Base-by-base conservation (phyloP, 345 rosid genomes). In the Citrus maxima region DNA sequence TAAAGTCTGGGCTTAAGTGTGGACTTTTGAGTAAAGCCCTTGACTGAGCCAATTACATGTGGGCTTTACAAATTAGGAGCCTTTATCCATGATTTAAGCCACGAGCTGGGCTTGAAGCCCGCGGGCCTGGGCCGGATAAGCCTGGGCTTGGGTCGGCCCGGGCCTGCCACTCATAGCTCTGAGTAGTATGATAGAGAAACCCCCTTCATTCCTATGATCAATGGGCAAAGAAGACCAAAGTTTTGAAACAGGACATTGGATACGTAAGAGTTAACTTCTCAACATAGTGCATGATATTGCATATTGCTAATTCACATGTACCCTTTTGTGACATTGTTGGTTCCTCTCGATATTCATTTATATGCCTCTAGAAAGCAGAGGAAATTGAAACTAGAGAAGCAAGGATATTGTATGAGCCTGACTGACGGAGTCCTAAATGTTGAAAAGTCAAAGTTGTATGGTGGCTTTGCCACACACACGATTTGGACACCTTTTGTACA, bases 401-500 rank as follows among this genome's bases (percentile, higher is more conserved):
- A 21, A 73, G 56, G 27, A 40, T 3, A 3, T 37, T 27, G 35
- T 51, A 27, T 74, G 13, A 40, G 70, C 68, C 37, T 4, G 10
- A 42, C 21, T 62, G 58, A 35, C 28, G 14, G 30, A 59, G 55
- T 38, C 37, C 38, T 3, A 74, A 61, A 55, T 32, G 5, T 32
- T 32, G 34, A 32, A 32, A 32, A 32, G 34, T 32, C 34, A 32
- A 32, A 32, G 34, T 0, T 0, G 0, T 32, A 32, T 32, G 5
- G 34, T 32, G 34, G 5, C 34, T 32, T 32, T 32, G 5, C 5
- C 34, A 32, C 34, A 32, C 0, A 4, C 5, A 32, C 0, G 34
- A 0, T 32, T 32, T 32, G 0, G 34, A 32, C 0, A 32, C 0
- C 5, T 32, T 32, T 32, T 32, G 5, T 32, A 0, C 34, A 32